phyloP scores from a whole-genome alignment of 495 filamentous ascomycete genomes.

The Penicillium parvum region DNA sequence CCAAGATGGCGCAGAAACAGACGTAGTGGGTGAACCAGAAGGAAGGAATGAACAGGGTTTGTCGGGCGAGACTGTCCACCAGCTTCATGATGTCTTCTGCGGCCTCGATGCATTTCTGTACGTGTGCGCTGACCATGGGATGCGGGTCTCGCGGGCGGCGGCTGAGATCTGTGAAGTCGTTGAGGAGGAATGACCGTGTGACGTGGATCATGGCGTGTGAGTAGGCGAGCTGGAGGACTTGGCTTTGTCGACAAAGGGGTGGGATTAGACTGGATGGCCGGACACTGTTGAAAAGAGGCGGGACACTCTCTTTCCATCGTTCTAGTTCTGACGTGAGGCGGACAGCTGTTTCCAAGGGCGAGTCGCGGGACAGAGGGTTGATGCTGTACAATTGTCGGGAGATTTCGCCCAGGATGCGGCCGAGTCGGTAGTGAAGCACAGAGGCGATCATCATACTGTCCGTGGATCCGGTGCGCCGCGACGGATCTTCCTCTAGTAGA shows the following conservation, averaged over 20 bases:
- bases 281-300: conserved; percentile 43
- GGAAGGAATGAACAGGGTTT: conserved; percentile 35
- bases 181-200: conserved; percentile 53
- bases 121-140: conserved; percentile 29
- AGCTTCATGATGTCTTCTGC: conserved; percentile 39
- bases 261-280: conserved; percentile 45
- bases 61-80: conserved; percentile 35
- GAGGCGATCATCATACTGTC: conserved; percentile 48
- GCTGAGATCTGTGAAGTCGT: conserved; percentile 45
- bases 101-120: conserved; percentile 43
- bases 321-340: conserved; percentile 34
- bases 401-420: conserved; percentile 42
- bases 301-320: conserved; percentile 40
- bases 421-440: conserved; percentile 43
- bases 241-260: conserved; percentile 50
- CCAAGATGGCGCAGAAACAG: conserved; percentile 51
- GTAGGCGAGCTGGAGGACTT: conserved; percentile 50
- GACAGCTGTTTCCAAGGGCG: conserved; percentile 36
- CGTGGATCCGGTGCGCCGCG: conserved; percentile 26
- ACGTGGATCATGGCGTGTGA: conserved; percentile 52
- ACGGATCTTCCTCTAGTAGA: conserved; percentile 39
- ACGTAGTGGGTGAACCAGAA: conserved; percentile 54
- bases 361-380: conserved; percentile 35
- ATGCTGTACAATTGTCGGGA: conserved; percentile 47
- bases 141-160: conserved; percentile 30